These are phyloP conservation scores for Clarkia xantiana DNA, from an alignment of 345 rosid species.

Conservation along the genomic window DNA sequence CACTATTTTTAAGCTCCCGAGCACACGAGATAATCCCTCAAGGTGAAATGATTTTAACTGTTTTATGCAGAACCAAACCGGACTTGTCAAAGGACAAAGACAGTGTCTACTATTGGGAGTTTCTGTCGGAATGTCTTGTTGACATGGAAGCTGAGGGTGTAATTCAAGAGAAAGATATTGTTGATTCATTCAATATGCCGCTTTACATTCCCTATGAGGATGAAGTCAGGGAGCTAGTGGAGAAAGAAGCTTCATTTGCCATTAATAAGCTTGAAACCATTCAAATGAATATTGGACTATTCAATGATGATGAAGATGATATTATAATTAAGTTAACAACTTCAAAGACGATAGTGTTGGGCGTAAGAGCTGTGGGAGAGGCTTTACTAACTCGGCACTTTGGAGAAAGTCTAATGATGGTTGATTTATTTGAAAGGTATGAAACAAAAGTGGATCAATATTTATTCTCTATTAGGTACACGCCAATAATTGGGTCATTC, in stretches of 20 bases:
- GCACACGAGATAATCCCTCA: not conserved
- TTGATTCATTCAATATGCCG: slow-evolving; percentile 5
- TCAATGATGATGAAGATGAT: not conserved
- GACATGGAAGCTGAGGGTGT: slow-evolving; percentile 6
- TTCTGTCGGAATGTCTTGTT: not conserved
- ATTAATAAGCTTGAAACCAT: slow-evolving; percentile 1
- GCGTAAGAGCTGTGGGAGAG: not conserved
- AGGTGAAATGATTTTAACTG: not conserved
- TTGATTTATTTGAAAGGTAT: no score
- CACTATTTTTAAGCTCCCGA: slow-evolving; percentile 1
- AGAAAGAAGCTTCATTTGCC: slow-evolving; percentile 4
- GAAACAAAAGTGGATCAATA: no score
- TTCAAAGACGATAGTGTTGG: not conserved
- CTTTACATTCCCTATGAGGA: slow-evolving; percentile 2
- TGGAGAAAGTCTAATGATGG: no score
- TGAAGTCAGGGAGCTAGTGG: slow-evolving; percentile 2
- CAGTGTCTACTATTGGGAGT: not conserved
- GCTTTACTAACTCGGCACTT: no score
- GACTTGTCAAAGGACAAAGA: not conserved
- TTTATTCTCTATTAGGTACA: no score
- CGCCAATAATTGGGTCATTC: no score
- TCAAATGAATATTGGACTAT: not conserved
- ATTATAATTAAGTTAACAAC: not conserved
- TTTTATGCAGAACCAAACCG: not conserved
- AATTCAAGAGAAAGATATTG: not conserved